Percentiles rank a stretch among this genome's conserved stretches.
These are phyloP conservation scores for Aureobasidium sp. DNA, from an alignment of 2,329 filamentous ascomycete genomes.

Conservation along the genomic window DNA sequence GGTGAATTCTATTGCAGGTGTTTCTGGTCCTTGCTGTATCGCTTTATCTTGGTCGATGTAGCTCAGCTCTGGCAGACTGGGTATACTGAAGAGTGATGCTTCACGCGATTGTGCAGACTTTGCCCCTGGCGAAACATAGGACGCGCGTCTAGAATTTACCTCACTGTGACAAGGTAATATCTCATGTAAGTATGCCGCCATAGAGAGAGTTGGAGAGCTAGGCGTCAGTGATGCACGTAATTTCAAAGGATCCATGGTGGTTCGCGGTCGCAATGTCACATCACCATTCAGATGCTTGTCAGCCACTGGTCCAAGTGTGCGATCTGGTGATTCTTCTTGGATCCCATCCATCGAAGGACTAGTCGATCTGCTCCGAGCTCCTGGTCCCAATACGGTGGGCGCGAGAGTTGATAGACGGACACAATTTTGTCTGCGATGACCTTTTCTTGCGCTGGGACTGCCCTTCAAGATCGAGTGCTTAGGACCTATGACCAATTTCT, in stretches of 20 bases:
- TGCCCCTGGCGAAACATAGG: neutral
- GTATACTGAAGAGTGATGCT: constrained; percentile 28
- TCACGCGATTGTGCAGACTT: constrained; percentile 3
- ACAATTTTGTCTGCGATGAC: constrained; percentile 38
- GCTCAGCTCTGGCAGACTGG: constrained; percentile 29
- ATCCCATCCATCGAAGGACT: constrained; percentile 34
- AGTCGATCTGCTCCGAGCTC: constrained; percentile 26
- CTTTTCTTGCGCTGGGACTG: constrained; percentile 38
- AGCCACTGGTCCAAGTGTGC: neutral
- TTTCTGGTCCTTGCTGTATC: neutral
- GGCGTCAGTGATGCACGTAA: constrained; percentile 34
- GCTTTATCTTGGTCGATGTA: constrained; percentile 13
- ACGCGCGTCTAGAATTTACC: neutral
- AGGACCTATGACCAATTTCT: constrained; percentile 28
- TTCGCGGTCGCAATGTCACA: constrained; percentile 1
- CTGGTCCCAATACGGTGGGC: constrained; percentile 36
- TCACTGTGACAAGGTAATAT: neutral
- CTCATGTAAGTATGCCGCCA: constrained; percentile 14
- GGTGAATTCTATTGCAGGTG: constrained; percentile 14
- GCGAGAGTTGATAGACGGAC: constrained; percentile 38
- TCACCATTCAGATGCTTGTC: constrained; percentile 4
- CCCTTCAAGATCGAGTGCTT: constrained; percentile 40
- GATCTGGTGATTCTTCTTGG: constrained; percentile 27
- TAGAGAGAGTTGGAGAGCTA: constrained; percentile 34
- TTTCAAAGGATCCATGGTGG: constrained; percentile 24